Conservation (phyloP, 164 flowering plant species). For the Chimonanthus praecox region DNA sequence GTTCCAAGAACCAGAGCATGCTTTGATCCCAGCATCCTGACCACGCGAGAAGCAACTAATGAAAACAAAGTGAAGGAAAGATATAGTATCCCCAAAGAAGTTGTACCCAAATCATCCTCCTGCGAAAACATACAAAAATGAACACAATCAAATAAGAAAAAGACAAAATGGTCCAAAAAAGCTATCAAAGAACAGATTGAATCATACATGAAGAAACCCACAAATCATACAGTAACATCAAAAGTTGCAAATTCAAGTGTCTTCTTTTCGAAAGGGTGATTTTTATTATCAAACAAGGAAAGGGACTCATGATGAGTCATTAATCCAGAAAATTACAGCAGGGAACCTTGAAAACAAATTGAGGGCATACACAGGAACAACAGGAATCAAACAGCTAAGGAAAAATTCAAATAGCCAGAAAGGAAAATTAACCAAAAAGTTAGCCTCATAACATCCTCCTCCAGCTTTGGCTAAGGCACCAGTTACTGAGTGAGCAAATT, state of each 20-base stretch:
- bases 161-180: neutral
- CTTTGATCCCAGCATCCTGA: constrained; percentile 68
- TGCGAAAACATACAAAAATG: constrained; percentile 15
- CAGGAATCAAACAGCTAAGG: too few relatives aligned
- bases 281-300: too few relatives aligned
- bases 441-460: too few relatives aligned
- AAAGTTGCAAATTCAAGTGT: neutral
- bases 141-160: neutral
- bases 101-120: constrained; percentile 74
- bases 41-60: constrained; percentile 69
- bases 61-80: constrained; percentile 77
- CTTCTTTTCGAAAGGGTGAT: neutral
- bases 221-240: too few relatives aligned
- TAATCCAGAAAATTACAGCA: too few relatives aligned
- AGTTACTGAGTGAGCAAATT: too few relatives aligned
- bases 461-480: too few relatives aligned
- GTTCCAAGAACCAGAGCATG: constrained; percentile 79
- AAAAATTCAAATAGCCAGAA: too few relatives aligned
- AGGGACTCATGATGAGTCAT: too few relatives aligned
- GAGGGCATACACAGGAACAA: too few relatives aligned
- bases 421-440: too few relatives aligned
- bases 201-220: neutral
- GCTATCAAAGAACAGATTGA: neutral
- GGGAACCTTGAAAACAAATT: too few relatives aligned
- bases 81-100: constrained; percentile 80